A percentile compares a stretch with the other conserved stretches of the same genome.
Conservation (phyloP, 768 basidiomycete species). For the Calocybe cyanea region DNA sequence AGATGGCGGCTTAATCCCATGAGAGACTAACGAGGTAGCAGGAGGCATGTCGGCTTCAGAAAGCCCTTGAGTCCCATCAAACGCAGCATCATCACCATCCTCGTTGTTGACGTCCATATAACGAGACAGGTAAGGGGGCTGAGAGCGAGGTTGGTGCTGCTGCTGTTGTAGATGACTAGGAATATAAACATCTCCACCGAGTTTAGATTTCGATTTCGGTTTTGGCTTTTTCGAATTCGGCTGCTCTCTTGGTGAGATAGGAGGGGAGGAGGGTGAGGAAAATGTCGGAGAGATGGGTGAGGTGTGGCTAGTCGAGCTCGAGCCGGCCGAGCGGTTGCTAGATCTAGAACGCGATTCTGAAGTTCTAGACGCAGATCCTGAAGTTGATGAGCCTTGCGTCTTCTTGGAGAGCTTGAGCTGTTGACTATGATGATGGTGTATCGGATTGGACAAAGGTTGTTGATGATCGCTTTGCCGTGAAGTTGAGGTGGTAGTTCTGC, state of each 20-base stretch:
- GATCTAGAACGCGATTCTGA: slow-evolving; percentile 25
- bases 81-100: slow-evolving; percentile 5
- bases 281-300: slow-evolving; percentile 37
- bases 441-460: slow-evolving; percentile 1
- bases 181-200: too few species aligned
- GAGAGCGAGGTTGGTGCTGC: slow-evolving; percentile 26
- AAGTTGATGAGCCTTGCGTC: not conserved
- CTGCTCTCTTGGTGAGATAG: too few species aligned
- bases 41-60: slow-evolving; percentile 13
- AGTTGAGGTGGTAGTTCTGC: slow-evolving; percentile 53
- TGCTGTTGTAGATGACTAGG: not conserved
- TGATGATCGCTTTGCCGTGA: slow-evolving; percentile 12
- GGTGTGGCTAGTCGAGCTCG: slow-evolving; percentile 39
- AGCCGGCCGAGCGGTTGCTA: too few species aligned
- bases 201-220: too few species aligned
- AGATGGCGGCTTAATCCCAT: too few species aligned
- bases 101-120: slow-evolving; percentile 7
- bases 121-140: slow-evolving; percentile 30
- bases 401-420: slow-evolving; percentile 1
- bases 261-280: not conserved
- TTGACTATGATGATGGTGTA: not conserved
- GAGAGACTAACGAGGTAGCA: not conserved
- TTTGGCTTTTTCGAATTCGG: too few species aligned
- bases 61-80: slow-evolving; percentile 17
- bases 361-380: slow-evolving; percentile 15